Conservation (phyloP, 2,329 filamentous ascomycete genomes). For the Monosporascus sp. region DNA sequence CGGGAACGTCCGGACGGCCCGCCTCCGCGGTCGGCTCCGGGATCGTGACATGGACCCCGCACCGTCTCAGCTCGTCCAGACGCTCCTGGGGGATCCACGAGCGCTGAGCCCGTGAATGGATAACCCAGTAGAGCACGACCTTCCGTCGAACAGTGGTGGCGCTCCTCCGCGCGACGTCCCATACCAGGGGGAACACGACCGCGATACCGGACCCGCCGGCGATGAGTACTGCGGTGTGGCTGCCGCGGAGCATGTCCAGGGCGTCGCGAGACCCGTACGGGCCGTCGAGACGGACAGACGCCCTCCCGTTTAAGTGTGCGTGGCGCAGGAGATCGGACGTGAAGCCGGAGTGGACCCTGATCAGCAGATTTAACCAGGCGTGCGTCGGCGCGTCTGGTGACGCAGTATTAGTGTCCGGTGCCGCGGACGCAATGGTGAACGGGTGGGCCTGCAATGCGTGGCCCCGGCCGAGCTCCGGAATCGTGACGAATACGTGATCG, state of each 20-base stretch:
- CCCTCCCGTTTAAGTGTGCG: constrained; percentile 37
- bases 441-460: constrained; percentile 57
- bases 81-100: constrained; percentile 47
- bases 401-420: constrained; percentile 27
- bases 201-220: constrained; percentile 62
- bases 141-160: constrained; percentile 11
- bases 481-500: constrained; percentile 58
- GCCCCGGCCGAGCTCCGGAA: constrained; percentile 47
- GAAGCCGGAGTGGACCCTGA: constrained; percentile 56
- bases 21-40: constrained; percentile 48
- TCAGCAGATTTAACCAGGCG: constrained; percentile 50
- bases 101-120: constrained; percentile 46
- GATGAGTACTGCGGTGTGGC: constrained; percentile 47
- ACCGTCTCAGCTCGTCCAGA: constrained; percentile 40
- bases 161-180: constrained; percentile 34
- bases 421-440: constrained; percentile 60
- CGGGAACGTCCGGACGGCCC: constrained; percentile 47
- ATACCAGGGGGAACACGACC: constrained; percentile 55
- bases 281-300: constrained; percentile 52
- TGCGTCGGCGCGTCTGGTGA: constrained; percentile 26
- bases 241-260: constrained; percentile 43
- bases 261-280: constrained; percentile 58
- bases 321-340: constrained; percentile 48
- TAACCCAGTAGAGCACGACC: constrained; percentile 54
- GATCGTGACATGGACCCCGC: constrained; percentile 47